Base-by-base conservation (phyloP, 169 alveolate species). In the Plasmodium yoelii region DNA sequence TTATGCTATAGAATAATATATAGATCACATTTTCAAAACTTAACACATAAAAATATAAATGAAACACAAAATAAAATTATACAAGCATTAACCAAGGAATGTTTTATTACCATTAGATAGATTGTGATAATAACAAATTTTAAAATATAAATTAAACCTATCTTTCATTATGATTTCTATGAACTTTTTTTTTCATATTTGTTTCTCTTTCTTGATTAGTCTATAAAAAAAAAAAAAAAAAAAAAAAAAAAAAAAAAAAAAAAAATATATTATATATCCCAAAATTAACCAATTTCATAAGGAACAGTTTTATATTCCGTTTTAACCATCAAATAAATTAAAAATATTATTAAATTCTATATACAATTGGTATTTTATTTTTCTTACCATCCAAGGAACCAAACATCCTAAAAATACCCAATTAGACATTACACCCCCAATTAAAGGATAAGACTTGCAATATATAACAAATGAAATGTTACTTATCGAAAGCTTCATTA, bases 401-500 rank as follows among this genome's bases (percentile, higher is more conserved):
- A 87, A 49, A 47, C 92, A 87, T 5, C 89, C 92, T 18, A 94
- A 63, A 74, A 94, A 92, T 10, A 94, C 87, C 96, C 96, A 94
- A 49, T 94, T 94, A 12, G 96, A 94, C 88, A 94, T 90, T 2
- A 94, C 60, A 24, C 94, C 93, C 2, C 95, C 95, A 51, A 92
- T 72, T 9, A 94, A 92, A 51, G 96, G 96, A 73, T 64, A 94
- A 13, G 91, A 95, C 84, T 92, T 94, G 18, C 88, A 92, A 24
- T 89, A 90, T 56, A 92, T 91, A 12, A 92, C 90, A 80, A 75
- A 90, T 39, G 95, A 89, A 28, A 93, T 90, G 61, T 93, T 92
- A 60, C 94, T 96, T 57, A 94, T 95, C 22, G 95, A 93, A 15
- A 92, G 91, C 49, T 93, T 96, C 71, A 95, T 88, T 51, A 95